These are phyloP conservation scores for Neofusicoccum laricinum DNA, from an alignment of 2,329 filamentous ascomycete species.

Conservation along the genomic window DNA sequence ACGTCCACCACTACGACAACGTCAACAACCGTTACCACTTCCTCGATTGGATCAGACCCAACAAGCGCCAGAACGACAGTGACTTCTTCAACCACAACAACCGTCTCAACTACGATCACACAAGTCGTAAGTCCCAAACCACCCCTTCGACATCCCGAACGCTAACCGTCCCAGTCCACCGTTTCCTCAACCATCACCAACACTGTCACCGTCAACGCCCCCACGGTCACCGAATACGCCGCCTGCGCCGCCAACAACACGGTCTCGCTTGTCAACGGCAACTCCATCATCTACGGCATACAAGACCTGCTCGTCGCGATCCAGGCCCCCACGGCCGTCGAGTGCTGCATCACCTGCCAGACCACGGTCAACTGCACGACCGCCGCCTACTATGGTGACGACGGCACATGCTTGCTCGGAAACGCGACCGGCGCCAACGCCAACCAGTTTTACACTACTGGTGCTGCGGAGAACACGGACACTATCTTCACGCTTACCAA, in stretches of 20 bases:
- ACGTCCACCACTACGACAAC: not conserved
- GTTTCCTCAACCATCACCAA: not conserved
- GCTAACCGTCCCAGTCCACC: not conserved
- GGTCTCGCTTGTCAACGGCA: not conserved
- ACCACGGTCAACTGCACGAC: not conserved
- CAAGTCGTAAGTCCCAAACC: not conserved
- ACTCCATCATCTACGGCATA: not conserved
- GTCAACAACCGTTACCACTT: not conserved
- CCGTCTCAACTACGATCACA: not conserved
- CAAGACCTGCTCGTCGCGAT: not conserved
- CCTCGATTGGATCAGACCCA: not conserved
- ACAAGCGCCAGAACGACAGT: not conserved
- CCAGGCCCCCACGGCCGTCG: not conserved
- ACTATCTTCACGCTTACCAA: not conserved
- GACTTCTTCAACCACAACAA: not conserved
- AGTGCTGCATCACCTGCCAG: not conserved
- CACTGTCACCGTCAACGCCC: not conserved
- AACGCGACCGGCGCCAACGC: not conserved
- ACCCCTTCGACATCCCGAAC: not conserved
- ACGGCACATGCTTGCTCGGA: not conserved
- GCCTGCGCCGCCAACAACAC: slow-evolving; percentile 1
- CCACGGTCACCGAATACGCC: not conserved
- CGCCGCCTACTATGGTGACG: not conserved
- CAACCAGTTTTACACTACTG: not conserved
- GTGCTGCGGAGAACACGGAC: not conserved